phyloP scores from a whole-genome alignment of 176 grass and related monocot species.

The Zizania latifolia region DNA sequence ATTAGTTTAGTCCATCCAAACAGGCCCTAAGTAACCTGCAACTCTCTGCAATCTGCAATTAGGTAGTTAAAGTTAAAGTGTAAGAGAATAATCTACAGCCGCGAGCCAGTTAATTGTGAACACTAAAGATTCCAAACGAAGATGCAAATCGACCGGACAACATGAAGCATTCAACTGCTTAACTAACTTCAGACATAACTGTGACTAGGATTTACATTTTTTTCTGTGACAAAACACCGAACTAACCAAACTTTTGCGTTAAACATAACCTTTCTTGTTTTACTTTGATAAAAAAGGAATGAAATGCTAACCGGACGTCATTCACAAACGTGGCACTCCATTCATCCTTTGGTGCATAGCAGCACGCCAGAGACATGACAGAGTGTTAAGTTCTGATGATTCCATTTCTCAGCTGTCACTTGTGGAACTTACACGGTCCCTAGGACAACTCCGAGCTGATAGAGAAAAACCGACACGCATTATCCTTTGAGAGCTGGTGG shows the following conservation, averaged over 20 bases:
- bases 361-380: background rate
- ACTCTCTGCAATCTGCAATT: background rate
- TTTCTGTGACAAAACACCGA: background rate
- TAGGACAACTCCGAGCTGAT: background rate
- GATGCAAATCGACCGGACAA: background rate
- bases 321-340: background rate
- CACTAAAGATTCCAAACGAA: background rate
- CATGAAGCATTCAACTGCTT: background rate
- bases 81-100: background rate
- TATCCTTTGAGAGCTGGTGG: background rate
- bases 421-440: background rate
- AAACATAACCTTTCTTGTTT: slow-evolving; percentile 2
- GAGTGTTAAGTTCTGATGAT: background rate
- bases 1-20: no score
- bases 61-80: background rate
- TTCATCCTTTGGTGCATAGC: background rate
- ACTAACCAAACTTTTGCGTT: background rate
- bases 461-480: background rate
- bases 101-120: background rate
- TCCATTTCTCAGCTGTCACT: slow-evolving; percentile 13
- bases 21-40: background rate
- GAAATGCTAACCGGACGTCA: background rate
- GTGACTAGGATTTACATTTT: slow-evolving; percentile 12
- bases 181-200: slow-evolving; percentile 8
- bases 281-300: background rate